phyloP scores from a whole-genome alignment of 2,329 filamentous ascomycete genomes.

The Davidsoniella virescens region DNA sequence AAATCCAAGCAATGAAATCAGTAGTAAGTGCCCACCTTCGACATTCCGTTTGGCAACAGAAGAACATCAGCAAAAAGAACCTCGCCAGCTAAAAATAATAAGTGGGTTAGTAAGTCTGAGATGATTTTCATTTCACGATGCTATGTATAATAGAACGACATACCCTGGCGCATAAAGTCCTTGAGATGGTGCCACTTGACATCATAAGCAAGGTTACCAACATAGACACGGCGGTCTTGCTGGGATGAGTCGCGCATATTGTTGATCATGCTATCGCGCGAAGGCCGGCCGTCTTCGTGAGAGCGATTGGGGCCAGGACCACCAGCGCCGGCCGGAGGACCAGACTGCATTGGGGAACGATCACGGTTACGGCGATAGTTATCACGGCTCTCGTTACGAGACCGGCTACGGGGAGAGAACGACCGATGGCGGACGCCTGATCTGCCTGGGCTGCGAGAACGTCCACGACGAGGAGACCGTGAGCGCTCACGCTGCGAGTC shows the following conservation, averaged over 20 bases:
- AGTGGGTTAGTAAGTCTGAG: neutral
- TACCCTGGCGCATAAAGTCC: conserved; percentile 99
- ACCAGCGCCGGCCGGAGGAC: conserved; percentile 50
- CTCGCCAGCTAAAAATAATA: conserved; percentile 60
- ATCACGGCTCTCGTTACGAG: conserved; percentile 49
- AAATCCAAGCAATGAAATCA: conserved; percentile 35
- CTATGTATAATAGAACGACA: conserved; percentile 21
- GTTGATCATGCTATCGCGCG: conserved; percentile 93
- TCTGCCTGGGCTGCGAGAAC: conserved; percentile 69
- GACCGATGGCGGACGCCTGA: conserved; percentile 50
- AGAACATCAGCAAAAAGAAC: conserved; percentile 99
- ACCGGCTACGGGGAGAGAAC: conserved; percentile 65
- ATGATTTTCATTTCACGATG: neutral
- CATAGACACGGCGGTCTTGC: conserved; percentile 97
- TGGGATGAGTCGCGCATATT: conserved; percentile 87
- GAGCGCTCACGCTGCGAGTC: conserved; percentile 61
- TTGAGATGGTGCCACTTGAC: conserved; percentile 99
- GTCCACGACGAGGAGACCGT: conserved; percentile 59
- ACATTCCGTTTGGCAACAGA: conserved; percentile 99
- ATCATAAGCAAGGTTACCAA: conserved; percentile 97
- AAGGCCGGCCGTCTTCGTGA: conserved; percentile 66
- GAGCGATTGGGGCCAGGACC: conserved; percentile 58
- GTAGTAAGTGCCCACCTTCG: conserved; percentile 97
- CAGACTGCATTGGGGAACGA: conserved; percentile 68
- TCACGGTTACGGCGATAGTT: conserved; percentile 59